phyloP scores from a whole-genome alignment of 2,329 filamentous ascomycete species.

The Fusarium chuoi region DNA sequence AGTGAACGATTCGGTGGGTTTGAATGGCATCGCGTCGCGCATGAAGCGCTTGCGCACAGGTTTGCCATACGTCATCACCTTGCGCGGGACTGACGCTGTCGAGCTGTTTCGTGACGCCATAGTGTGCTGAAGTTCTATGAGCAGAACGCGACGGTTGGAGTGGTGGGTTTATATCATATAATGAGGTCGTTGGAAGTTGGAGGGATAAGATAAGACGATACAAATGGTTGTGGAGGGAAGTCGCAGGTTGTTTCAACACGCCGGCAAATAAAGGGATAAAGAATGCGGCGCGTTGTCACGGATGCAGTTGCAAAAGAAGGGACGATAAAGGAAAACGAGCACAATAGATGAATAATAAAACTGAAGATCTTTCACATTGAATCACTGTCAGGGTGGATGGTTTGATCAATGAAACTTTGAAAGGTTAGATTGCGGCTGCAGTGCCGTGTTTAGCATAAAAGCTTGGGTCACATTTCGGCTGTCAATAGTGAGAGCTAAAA shows the following conservation, averaged over 20 bases:
- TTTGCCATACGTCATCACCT: conserved; percentile 45
- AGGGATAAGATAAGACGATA: neutral
- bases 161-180: conserved; percentile 24
- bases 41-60: conserved; percentile 39
- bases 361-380: neutral
- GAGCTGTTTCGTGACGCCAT: conserved; percentile 38
- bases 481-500: conserved; percentile 19
- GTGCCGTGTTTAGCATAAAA: neutral
- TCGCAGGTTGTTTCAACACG: conserved; percentile 10
- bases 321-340: conserved; percentile 4
- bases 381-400: conserved; percentile 1
- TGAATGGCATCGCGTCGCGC: conserved; percentile 37
- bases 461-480: conserved; percentile 9
- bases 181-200: neutral
- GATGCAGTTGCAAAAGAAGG: neutral
- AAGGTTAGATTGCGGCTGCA: neutral
- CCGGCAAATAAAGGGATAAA: neutral
- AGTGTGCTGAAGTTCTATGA: conserved; percentile 5
- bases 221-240: neutral
- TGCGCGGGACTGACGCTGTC: conserved; percentile 37
- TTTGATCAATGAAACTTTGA: neutral
- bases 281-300: conserved; percentile 17
- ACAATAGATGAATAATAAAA: neutral
- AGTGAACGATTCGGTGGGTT: conserved; percentile 29
- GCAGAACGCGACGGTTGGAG: conserved; percentile 4